Evolutionary conservation across 768 basidiomycete species (phyloP), one percentile per base, ranked within the genome.

Genomic region (Boletus reticulatus): DNA sequence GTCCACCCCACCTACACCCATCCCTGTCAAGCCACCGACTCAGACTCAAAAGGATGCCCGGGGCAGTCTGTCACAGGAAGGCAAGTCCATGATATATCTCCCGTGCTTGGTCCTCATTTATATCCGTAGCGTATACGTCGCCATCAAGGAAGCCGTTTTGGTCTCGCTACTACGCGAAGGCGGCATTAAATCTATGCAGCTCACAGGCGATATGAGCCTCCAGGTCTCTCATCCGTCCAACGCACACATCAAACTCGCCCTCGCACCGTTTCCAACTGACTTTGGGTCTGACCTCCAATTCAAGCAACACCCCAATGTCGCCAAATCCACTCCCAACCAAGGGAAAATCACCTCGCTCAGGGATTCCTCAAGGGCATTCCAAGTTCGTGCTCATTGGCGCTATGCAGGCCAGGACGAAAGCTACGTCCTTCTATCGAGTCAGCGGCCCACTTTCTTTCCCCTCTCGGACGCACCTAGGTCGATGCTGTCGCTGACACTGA

Each of bases 231-330:
- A 95, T 56, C 73, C 90, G 0, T 76, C 82, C n/a, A 73, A 83
- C 20, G 80, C 89, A 4, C 86, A 88, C 57, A 73, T 97, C 67
- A 83, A 82, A 47, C 77, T 98, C 52, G 74, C 77, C 16, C 82
- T 98, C 22, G 73, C 80, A 1, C 73, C 83, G 0, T 73, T 83
- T 17, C 72, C 81, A 13, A 75, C 77, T 12, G 82, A 84, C 58
- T 82, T 87, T 54, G 85, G 80, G 52, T 82, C 80, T 48, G 85
- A 81, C 39, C 73, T 98, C 42, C 94, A 96, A 71, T 97, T 96
- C 81, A 98, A 98, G 73, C 94, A 97, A 62, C 97, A 98, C 65
- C 96, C 96, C 8, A 88, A 97, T 56, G 90, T 98, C 14, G 89
- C 85, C 56, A 96, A 94, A 73, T 92, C 94, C 57, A 77, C 75